Evolutionary conservation across 331 rosid species (phyloP).

Genomic region (Saraca asoca): DNA sequence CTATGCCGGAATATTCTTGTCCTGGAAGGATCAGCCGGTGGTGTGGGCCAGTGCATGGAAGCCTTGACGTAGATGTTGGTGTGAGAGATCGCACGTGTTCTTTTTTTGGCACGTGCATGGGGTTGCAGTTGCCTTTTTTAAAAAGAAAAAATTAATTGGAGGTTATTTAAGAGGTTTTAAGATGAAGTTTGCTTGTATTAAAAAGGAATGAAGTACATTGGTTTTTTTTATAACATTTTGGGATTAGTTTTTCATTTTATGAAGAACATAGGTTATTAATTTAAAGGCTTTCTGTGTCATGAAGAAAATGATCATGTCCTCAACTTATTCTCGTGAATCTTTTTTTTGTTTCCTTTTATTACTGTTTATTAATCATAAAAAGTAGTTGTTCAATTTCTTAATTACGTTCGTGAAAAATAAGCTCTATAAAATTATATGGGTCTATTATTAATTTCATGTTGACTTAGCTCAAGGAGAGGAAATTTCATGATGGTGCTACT

Average conservation of each 20-base stretch:
- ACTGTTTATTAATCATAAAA: not conserved
- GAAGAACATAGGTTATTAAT: conserved; percentile 15
- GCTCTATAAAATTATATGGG: conserved; percentile 24
- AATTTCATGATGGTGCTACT: conserved; percentile 9
- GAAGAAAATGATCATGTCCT: not conserved
- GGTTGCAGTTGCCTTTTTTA: conserved; percentile 19
- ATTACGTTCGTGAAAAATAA: conserved; percentile 6
- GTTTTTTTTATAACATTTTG: conserved; percentile 34
- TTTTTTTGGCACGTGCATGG: conserved; percentile 53
- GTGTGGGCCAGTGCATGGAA: conserved; percentile 99
- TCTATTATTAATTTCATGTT: conserved; percentile 1
- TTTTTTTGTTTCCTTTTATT: conserved; percentile 1
- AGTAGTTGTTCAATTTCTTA: not conserved
- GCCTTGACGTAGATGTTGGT: conserved; percentile 46
- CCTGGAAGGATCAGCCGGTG: conserved; percentile 89
- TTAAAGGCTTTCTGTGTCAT: not conserved
- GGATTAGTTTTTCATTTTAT: conserved; percentile 13
- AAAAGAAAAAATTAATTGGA: conserved; percentile 35
- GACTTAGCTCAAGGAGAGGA: conserved; percentile 21
- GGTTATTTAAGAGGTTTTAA: conserved; percentile 5
- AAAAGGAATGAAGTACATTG: conserved; percentile 46
- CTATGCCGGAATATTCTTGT: conserved; percentile 81
- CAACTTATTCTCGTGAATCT: conserved; percentile 10
- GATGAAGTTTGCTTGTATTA: conserved; percentile 43
- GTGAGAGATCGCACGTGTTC: conserved; percentile 52